Evolutionary conservation across 202 grass and related monocot species (phyloP), one percentile per base, ranked within the genome.

Genomic region (Setaria viridis): DNA sequence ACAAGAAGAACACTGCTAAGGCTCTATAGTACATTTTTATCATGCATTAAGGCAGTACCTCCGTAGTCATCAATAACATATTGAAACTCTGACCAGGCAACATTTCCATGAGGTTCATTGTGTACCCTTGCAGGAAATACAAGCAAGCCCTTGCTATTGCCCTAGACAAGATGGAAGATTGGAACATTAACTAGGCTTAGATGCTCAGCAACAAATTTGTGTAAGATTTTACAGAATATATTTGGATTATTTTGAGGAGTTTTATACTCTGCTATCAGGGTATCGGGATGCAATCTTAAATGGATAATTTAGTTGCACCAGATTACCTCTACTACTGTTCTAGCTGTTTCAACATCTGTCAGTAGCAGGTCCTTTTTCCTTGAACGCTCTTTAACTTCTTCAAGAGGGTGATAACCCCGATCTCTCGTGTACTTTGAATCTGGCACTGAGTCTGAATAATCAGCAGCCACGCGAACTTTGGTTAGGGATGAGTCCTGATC

Each of bases 31-130:
- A 80, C 58, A 73, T 84, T 54, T 49, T 67, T 32, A 43, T 12
- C 14, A 25, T 64, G 47, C 17, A 72, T 42, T 46, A 90, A 95
- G 63, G 65, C 8, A 78, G 79, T 80, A 99, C 97, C 97, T 90
- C 97, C 97, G 91, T 94, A 92, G 42, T 99, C 91, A 81, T 99
- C 97, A 72, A 99, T 74, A 80, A 87, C 85, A 82, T 96, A 99
- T 42, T 90, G 91, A 80, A 85, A 99, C 42, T 99, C 93, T 59
- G 96, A 93, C 96, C 96, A 95, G 43, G 89, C 46, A 76, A 84
- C 82, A 78, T 94, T 88, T 54, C 86, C 85, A 92, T 99, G 92
- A 85, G 97, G 97, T 85, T 99, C 88, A 87, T 76, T 90, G 86
- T 99, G 97, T 71, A 99, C 81, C 85, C 90, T 90, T 88, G 93